These are phyloP conservation scores for Cadophora sp. DNA, from an alignment of 2,329 filamentous ascomycete genomes.

Conservation along the genomic window DNA sequence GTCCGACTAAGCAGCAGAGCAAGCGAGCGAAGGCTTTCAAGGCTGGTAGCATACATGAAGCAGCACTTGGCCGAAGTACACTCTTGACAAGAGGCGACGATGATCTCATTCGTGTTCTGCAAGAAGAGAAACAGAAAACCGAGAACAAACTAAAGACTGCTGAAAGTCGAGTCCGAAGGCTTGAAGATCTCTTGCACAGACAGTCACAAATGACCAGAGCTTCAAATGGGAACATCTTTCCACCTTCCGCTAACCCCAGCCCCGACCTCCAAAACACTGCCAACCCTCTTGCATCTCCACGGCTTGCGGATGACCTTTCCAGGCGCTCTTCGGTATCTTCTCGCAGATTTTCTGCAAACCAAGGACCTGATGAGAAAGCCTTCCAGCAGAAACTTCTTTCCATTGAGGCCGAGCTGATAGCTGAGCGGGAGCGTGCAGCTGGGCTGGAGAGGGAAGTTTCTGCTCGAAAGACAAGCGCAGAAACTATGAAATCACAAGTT, in stretches of 20 bases:
- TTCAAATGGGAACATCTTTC: conserved; percentile 61
- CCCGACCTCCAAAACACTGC: conserved; percentile 57
- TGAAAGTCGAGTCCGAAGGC: conserved; percentile 85
- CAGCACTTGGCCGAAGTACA: conserved; percentile 84
- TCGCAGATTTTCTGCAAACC: conserved; percentile 65
- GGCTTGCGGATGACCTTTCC: conserved; percentile 52
- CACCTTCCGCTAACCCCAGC: conserved; percentile 51
- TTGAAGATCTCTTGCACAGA: conserved; percentile 91
- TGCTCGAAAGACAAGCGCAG: conserved; percentile 61
- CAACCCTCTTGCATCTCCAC: conserved; percentile 42
- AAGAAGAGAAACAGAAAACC: conserved; percentile 79
- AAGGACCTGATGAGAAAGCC: conserved; percentile 64
- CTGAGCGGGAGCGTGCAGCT: conserved; percentile 72
- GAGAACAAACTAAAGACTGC: conserved; percentile 81
- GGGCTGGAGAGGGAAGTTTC: conserved; percentile 74
- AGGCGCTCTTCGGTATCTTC: conserved; percentile 66
- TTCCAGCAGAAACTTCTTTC: conserved; percentile 66
- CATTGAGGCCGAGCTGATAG: conserved; percentile 79
- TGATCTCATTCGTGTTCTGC: conserved; percentile 77
- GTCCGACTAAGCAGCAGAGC: conserved; percentile 84
- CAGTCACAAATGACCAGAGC: conserved; percentile 68
- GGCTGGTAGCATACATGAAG: conserved; percentile 92
- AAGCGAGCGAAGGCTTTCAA: conserved; percentile 94
- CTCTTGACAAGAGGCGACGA: conserved; percentile 87
- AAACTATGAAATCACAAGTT: conserved; percentile 70